Evolutionary conservation across 2,329 filamentous ascomycete genomes (phyloP), one percentile per base, ranked within the genome.

Genomic region (Phaeophleospora eucalypticola): DNA sequence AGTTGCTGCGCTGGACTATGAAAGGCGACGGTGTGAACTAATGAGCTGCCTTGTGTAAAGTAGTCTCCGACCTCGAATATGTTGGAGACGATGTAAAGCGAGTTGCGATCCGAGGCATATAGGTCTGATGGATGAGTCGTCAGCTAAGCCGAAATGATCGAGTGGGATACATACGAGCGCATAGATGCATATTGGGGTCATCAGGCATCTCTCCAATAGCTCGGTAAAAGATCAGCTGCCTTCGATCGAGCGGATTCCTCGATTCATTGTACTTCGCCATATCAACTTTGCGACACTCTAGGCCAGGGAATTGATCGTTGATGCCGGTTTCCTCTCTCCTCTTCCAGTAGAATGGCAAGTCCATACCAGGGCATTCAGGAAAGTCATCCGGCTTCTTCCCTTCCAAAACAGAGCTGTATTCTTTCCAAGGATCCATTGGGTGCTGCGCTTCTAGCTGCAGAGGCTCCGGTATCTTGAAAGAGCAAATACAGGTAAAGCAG

Each of bases 61-160:
- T 61, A 52, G 32, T 68, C 62, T 18, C 64, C 66, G 18, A 72
- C 61, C 0, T 70, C 70, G n/a, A 76, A 58, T 14, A 76, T 71
- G 17, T 75, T 75, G 2, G 74, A 68, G 2, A 79, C 70, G 36
- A 79, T 62, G 59, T 75, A 73, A 10, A 80, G 62, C 15, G 74
- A 75, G 46, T 81, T 81, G 18, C 74, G 71, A 54, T 81, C 79
- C 27, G 73, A 76, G 0, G 77, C 73, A 56, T 79, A 81, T 36
- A 80, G 65, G 59, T 82, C 24, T 29, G 12, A 12, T 6, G 24
- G 24, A 29, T 7, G 12, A 12, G 12, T 6, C 24, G 24, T 29
- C 24, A 29, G 24, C 24, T 7, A 29, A n/a, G n/a, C n/a, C 24
- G 24, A 29, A 29, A 29, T 29, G 12, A 12, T 29, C 6, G 7